A percentile compares a stretch with the other conserved stretches of the same genome.
Evolutionary conservation across 2,329 filamentous ascomycete genomes (phyloP).

Genomic region (Elsinoe ampelina): DNA sequence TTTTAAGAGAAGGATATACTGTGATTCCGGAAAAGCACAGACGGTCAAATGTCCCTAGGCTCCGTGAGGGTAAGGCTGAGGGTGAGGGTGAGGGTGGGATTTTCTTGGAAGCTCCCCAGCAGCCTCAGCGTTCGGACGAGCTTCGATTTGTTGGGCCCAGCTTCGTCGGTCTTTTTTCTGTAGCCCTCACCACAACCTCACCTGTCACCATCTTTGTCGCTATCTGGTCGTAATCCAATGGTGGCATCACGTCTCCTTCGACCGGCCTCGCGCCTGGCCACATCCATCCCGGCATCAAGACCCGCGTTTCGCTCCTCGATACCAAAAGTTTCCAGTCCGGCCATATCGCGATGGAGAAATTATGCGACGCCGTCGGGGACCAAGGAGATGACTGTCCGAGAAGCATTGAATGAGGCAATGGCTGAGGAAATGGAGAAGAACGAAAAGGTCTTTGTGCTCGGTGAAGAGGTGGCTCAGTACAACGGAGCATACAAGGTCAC

Average conservation of each 20-base stretch:
- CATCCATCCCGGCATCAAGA: slow-evolving; percentile 44
- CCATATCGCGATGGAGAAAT: slow-evolving; percentile 40
- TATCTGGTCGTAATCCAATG: slow-evolving; percentile 34
- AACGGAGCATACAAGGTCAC: slow-evolving; percentile 99
- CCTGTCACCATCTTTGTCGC: not conserved
- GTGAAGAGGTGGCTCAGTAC: slow-evolving; percentile 98
- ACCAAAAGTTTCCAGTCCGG: slow-evolving; percentile 36
- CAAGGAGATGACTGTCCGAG: slow-evolving; percentile 94
- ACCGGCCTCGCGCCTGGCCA: slow-evolving; percentile 54
- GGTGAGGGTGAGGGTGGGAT: no score
- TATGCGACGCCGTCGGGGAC: slow-evolving; percentile 52
- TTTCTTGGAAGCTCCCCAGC: no score
- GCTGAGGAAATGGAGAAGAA: slow-evolving; percentile 94
- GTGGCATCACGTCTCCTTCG: slow-evolving; percentile 53
- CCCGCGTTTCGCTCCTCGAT: slow-evolving; percentile 37
- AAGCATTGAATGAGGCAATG: slow-evolving; percentile 94
- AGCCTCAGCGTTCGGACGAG: not conserved
- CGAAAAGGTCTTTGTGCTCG: slow-evolving; percentile 88
- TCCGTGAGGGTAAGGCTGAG: no score
- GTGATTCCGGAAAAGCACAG: not conserved
- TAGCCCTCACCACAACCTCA: not conserved
- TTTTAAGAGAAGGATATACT: not conserved
- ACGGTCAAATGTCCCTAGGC: not conserved
- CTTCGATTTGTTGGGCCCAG: slow-evolving; percentile 8
- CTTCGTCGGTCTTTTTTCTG: not conserved